A percentile compares a stretch with the other conserved stretches of the same genome.
phyloP scores from a whole-genome alignment of 306 rosid genomes.

The Gastrolobium villosum region DNA sequence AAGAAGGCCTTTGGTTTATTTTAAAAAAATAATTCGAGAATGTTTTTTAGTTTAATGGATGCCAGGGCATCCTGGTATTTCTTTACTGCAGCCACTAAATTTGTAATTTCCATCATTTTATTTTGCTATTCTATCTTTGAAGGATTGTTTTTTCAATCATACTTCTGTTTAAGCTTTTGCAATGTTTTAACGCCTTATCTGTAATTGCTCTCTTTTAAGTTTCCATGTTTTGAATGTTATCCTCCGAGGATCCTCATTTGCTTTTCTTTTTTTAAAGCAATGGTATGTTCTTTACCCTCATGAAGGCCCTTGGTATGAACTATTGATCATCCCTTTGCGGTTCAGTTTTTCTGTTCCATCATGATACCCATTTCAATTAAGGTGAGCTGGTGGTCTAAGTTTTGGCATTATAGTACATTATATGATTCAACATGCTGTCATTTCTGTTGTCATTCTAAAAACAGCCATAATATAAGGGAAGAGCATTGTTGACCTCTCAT shows the following conservation, averaged over 20 bases:
- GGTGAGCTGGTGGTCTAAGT: constrained; percentile 63
- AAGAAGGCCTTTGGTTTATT: constrained; percentile 23
- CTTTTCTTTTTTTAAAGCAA: constrained; percentile 60
- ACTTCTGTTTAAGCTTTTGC: constrained; percentile 21
- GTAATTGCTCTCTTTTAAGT: constrained; percentile 30
- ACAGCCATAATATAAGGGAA: constrained; percentile 2
- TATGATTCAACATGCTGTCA: constrained; percentile 31
- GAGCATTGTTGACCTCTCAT: constrained; percentile 34
- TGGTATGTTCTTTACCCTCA: constrained; percentile 94
- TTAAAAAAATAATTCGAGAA: neutral
- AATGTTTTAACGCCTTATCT: constrained; percentile 31
- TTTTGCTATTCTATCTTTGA: constrained; percentile 26
- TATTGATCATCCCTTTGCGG: constrained; percentile 93
- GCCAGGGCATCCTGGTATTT: neutral
- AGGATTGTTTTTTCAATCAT: neutral
- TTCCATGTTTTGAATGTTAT: constrained; percentile 47
- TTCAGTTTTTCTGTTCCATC: constrained; percentile 97
- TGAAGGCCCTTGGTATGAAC: constrained; percentile 97
- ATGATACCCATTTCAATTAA: constrained; percentile 99
- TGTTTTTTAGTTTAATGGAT: constrained; percentile 23
- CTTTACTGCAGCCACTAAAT: neutral
- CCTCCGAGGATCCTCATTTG: constrained; percentile 30
- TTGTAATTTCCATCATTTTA: constrained; percentile 34
- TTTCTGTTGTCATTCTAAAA: constrained; percentile 37
- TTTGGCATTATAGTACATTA: constrained; percentile 29